phyloP scores from a whole-genome alignment of 768 basidiomycete species.

The Calocera cornea region DNA sequence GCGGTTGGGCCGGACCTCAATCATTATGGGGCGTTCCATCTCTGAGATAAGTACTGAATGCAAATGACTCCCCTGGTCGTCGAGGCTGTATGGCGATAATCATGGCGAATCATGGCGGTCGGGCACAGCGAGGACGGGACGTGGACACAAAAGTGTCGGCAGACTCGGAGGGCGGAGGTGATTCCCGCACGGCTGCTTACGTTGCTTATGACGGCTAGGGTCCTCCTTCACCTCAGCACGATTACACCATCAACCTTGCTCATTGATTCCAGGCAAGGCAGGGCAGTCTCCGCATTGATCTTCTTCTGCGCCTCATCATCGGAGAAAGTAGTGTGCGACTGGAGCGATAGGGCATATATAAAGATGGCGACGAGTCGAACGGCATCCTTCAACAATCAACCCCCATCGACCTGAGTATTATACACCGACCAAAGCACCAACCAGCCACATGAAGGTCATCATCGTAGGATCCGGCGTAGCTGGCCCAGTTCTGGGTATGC shows the following conservation, averaged over 20 bases:
- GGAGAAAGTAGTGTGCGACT: background rate
- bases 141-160: no score
- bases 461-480: slow-evolving; percentile 30
- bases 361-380: background rate
- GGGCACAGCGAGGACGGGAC: no score
- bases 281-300: background rate
- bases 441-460: slow-evolving; percentile 19
- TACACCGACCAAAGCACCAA: background rate
- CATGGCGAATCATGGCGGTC: background rate
- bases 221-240: background rate
- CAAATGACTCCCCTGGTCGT: no score
- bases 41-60: no score
- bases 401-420: background rate
- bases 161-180: no score
- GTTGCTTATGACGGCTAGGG: background rate
- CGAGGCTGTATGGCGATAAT: no score
- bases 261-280: background rate
- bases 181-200: background rate
- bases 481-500: slow-evolving; percentile 29
- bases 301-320: background rate
- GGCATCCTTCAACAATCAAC: background rate
- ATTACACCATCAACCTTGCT: background rate
- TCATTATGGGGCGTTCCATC: no score
- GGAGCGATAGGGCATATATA: background rate
- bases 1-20: no score